Base-by-base conservation (phyloP, 345 rosid genomes). In the Aegle marmelos region DNA sequence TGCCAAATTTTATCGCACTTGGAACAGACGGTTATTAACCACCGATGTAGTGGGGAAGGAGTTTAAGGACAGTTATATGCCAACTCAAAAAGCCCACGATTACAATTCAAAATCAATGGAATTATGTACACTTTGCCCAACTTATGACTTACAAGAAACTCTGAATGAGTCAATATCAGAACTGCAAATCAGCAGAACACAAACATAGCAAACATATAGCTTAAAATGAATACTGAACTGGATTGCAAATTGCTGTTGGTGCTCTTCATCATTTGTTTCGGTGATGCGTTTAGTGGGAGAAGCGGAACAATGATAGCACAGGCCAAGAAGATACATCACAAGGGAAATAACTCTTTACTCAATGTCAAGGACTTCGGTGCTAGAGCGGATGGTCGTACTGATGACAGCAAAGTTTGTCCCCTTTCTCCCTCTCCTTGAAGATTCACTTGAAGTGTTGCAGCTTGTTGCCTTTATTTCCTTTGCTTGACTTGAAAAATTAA, bases 291-390 rank as follows among this genome's bases (percentile, higher is more conserved):
- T 53, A 21, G 19, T 1, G 57, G 57, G 39, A 68, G 65, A 59
- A 68, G 41, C 56, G 60, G 66, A 33, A 59, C 33, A 11, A 66
- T 25, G 31, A 14, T 25, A 56, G 56, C 28, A 9, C 62, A 17
- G 61, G 68, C 58, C 14, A 77, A 76, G 57, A 60, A 27, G 6
- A 22, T 24, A 41, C 39, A 48, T 24, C 4, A 66, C 66, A 39
- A 56, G 36, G 76, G 60, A 77, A 68, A 21, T n/a, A 80, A 56
- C 70, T 75, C 81, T 27, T 11, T 62, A 45, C 64, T 82, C 0
- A 50, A 82, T 75, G 82, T 83, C 57, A 78, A 27, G 73, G 75
- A 68, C 65, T 77, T 82, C 6, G 85, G 80, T 36, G 85, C 87
- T 1, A 77, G 69, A 31, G 89, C 83, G 14, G 73, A 86, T 79